Base-by-base conservation (phyloP, 345 rosid species). In the Adansonia digitata region DNA sequence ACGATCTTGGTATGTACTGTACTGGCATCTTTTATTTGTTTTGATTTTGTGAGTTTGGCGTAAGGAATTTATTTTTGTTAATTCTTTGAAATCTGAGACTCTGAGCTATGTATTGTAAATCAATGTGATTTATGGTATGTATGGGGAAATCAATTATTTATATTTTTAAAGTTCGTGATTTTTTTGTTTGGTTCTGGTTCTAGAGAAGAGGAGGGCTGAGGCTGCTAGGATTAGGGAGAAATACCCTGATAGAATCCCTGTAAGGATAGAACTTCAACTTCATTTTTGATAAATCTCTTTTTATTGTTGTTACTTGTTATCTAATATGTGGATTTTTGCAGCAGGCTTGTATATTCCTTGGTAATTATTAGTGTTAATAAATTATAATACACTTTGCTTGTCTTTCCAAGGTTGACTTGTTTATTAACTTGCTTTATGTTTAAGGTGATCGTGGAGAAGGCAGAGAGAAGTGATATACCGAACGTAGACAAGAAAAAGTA, bases 401-500 rank as follows among this genome's bases (percentile, higher is more conserved):
- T 10, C 18, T 73, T 75, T 40, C 55, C 34, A 17, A 61, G 29
- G 76, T 81, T 29, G 66, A 69, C 63, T 72, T 77, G 55, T 37
- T 34, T 60, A 11, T 29, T 35, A 31, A 9, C 43, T 12, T 78
- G 13, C 7, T 73, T 74, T 66, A 48, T 80, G n/a, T 74, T 82
- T 31, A 56, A 92, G 98, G 97, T 94, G 79, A 92, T 94, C 49
- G 98, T 94, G 79, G 98, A 94, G 88, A 90, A 92, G 88, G 97
- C 97, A 12, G 98, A 92, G 86, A 84, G 90, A 84, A 94, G 97
- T 74, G 98, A 94, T 73, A 91, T 94, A 81, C 97, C 97, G 27
- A 88, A 88, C 81, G 91, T 94, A 65, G 98, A 94, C 78, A 94
- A 94, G 94, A 92, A 92, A 73, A 94, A 94, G 97, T 94, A 86